Evolutionary conservation across 169 alveolate species (phyloP), one percentile per base, ranked within the genome.

Genomic region (Eimeria falciformis): DNA sequence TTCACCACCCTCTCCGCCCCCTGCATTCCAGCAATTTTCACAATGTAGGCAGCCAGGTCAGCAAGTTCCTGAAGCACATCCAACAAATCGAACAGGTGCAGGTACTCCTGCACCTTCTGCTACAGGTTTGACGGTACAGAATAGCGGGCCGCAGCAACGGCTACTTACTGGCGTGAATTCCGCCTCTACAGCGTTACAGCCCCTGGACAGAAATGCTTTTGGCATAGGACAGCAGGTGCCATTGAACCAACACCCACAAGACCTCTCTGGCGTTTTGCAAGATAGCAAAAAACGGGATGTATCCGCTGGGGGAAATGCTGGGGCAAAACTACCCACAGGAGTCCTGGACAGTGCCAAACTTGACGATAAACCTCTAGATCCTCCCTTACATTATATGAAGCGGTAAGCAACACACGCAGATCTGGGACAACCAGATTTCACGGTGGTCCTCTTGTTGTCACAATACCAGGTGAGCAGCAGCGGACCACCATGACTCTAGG

Each of bases 321-420:
- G 40, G 40, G 40, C 40, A 33, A 33, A 33, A 33, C 40, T 33
- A 33, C 40, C 40, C 40, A 2, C 40, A 33, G 40, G 40, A 2
- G 40, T 2, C 40, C 40, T 33, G 40, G 40, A 33, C 40, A 33
- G 40, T 33, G 40, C 40, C 40, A 33, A 33, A 33, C 40, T 33
- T 33, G 40, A 33, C 40, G 40, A 33, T 33, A 81, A 37, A 68
- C 29, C 58, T 2, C 23, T 81, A 27, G 77, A 81, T n/a, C 90
- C 90, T 37, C 90, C 90, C 23, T 21, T 81, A 75, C 90, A 81
- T 56, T 81, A 81, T 18, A 81, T 81, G 90, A 81, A 81, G 45
- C 56, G 90, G 90, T 81, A 46, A n/a, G 77, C 5, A 25, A 46
- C 7, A 25, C 18, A 50, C 18, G 71, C n/a, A 78, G 17, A 46